These are phyloP conservation scores for Coffea canephora DNA, from an alignment of 257 asterid genomes.

Conservation along the genomic window DNA sequence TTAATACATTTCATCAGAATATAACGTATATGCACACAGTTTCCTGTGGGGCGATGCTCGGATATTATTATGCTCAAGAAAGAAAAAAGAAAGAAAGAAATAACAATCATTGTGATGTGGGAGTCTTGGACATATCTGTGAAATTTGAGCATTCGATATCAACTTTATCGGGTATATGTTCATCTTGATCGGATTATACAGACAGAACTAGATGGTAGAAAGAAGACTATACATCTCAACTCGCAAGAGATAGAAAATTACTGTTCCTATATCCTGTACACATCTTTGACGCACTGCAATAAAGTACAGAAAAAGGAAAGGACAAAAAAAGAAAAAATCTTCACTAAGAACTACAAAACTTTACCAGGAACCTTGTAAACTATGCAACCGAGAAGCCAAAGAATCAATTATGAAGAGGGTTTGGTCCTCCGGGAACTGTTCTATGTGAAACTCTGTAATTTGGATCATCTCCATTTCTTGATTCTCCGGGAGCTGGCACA, in stretches of 20 bases:
- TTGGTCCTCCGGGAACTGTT: slow-evolving; percentile 58
- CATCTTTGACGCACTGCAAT: slow-evolving; percentile 6
- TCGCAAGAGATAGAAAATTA: background rate
- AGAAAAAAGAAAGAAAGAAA: no score
- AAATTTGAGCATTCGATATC: background rate
- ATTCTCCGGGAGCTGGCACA: slow-evolving; percentile 28
- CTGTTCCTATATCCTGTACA: background rate
- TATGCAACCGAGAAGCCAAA: background rate
- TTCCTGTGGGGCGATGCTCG: background rate
- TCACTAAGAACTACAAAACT: slow-evolving; percentile 24
- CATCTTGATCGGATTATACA: background rate
- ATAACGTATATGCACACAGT: background rate
- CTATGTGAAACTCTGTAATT: slow-evolving; percentile 31
- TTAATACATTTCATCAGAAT: background rate
- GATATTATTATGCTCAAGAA: background rate
- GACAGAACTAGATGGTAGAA: background rate
- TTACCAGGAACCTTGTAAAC: background rate
- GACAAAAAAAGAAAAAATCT: background rate
- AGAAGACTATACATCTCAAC: background rate
- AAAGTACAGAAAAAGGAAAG: background rate
- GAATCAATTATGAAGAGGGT: slow-evolving; percentile 56
- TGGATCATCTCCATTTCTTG: slow-evolving; percentile 19
- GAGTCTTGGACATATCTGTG: background rate
- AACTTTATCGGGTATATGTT: background rate
- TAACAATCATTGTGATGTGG: background rate